Percentiles rank a stretch among this genome's conserved stretches.
These are phyloP conservation scores for Penicillium sp. DNA, from an alignment of 2,329 filamentous ascomycete species.

Conservation along the genomic window DNA sequence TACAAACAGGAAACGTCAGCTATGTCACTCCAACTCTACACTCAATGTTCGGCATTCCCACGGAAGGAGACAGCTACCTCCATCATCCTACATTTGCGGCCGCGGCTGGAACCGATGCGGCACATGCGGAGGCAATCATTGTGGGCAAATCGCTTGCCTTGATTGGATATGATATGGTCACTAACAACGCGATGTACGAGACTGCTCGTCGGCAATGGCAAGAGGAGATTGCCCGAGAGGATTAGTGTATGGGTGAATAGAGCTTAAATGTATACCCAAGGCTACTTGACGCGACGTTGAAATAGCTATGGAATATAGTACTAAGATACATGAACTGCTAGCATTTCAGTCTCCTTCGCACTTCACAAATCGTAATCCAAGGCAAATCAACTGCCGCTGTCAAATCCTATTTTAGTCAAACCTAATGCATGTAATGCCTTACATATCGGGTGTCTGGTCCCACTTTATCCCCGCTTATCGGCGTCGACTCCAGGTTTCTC, in stretches of 20 bases:
- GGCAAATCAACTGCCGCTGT: neutral
- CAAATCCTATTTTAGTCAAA: neutral
- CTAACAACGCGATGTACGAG: conserved; percentile 24
- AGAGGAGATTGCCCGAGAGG: conserved; percentile 17
- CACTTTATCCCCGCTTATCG: neutral
- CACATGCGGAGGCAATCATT: conserved; percentile 45
- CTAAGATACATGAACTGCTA: neutral
- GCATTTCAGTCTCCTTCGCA: no score
- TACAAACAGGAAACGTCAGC: conserved; percentile 49
- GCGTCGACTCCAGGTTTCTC: conserved; percentile 2
- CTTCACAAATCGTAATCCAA: no score
- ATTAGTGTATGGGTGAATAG: conserved; percentile 3
- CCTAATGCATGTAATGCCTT: neutral
- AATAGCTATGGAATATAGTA: no score
- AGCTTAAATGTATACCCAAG: neutral
- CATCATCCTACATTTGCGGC: conserved; percentile 47
- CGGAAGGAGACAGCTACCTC: conserved; percentile 32
- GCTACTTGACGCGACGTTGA: no score
- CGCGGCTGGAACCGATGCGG: conserved; percentile 44
- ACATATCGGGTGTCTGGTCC: neutral
- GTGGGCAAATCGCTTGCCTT: conserved; percentile 49
- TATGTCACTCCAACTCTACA: conserved; percentile 51
- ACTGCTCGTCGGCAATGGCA: conserved; percentile 28
- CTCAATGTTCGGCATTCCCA: conserved; percentile 49
- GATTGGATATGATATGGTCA: conserved; percentile 36